Base-by-base conservation (phyloP, 176 grass and related monocot genomes). In the Carex scoparia region DNA sequence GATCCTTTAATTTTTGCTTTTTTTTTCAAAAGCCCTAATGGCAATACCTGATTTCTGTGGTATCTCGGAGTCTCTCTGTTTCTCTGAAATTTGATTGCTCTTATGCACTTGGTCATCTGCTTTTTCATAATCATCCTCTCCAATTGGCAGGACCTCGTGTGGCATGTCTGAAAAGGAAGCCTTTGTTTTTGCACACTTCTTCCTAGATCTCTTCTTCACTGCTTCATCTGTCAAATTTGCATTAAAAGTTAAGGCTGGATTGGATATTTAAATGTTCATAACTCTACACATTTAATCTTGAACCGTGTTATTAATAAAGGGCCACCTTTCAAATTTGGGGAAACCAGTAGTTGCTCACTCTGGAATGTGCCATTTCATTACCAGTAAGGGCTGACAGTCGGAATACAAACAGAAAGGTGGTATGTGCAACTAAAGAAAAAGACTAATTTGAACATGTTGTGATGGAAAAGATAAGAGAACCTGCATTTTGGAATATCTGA, bases 181-280 rank as follows among this genome's bases (percentile, higher is more conserved):
- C 58, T 93, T 90, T 68, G 37, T 67, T 87, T 87, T 89, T 81
- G 87, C 87, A 37, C 3, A 54, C 61, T 78, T 92, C 83, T 88
- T 84, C 70, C 37, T 84, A 79, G 63, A 87, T 85, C 53, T 63
- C 63, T 64, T 67, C 11, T 44, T 84, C 65, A 76, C 13, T 51
- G 64, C 79, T 60, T 78, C 68, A 69, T 53, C 79, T 85, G 65
- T 89, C 49, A 61, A 79, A 85, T 38, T 83, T 32, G 74, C 83
- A 30, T 76, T 69, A 77, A 76, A 76, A 76, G 13, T 76, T 55
- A 49, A 54, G 27, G 48, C 4, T 30, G 48, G 30, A 53, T 31
- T 32, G 9, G 11, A 74, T 15, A 75, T 53, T 53, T 31, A 76
- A 76, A 19, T 30, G 11, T 9, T 56, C 28, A 11, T 56, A 74